Conservation (phyloP, 306 rosid genomes). For the Oxytropis ochrocephala region DNA sequence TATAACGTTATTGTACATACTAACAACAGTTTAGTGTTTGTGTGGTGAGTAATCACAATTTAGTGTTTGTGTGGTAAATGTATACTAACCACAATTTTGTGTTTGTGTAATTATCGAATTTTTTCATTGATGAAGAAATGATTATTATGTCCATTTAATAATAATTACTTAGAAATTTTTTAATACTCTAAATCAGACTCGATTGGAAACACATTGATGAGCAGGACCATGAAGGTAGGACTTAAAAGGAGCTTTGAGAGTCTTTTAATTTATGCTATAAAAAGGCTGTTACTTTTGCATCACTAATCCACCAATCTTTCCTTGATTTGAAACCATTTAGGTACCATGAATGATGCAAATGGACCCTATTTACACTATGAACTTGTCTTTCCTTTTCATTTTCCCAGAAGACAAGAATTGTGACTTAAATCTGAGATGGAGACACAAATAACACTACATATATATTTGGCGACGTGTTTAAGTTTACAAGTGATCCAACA, state of each 20-base stretch:
- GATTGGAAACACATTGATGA: background rate
- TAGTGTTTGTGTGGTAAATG: no score
- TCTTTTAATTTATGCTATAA: constrained; percentile 25
- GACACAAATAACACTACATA: background rate
- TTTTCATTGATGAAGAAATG: no score
- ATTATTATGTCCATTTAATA: no score
- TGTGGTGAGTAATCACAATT: no score
- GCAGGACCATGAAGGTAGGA: background rate
- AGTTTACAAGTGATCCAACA: no score
- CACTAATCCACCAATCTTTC: constrained; percentile 24
- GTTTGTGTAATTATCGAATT: no score
- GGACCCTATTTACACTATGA: constrained; percentile 21
- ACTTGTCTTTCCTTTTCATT: constrained; percentile 5
- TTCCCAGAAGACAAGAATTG: background rate
- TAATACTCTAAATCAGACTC: no score
- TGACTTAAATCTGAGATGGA: background rate
- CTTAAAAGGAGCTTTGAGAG: constrained; percentile 14
- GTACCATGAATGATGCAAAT: constrained; percentile 16
- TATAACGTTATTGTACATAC: background rate
- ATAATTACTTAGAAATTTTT: no score
- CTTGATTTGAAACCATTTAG: constrained; percentile 24
- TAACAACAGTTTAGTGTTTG: no score
- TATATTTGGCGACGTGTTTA: no score
- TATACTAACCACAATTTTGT: no score
- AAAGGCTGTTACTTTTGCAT: constrained; percentile 34